These are phyloP conservation scores for Vachellia collinsii DNA, from an alignment of 306 rosid species.

Conservation along the genomic window DNA sequence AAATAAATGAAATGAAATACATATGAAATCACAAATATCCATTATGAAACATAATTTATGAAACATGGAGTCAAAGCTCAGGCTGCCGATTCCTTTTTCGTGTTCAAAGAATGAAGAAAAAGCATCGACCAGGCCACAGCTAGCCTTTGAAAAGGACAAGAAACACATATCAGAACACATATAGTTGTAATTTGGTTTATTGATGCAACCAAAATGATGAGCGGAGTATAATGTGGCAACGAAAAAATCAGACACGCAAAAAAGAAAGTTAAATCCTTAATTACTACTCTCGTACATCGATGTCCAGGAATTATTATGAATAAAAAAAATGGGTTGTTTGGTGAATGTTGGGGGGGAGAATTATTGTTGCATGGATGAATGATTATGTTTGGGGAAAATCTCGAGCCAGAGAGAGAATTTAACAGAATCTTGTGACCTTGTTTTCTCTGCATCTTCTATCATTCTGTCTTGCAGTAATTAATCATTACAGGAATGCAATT, in stretches of 20 bases:
- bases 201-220: constrained; percentile 16
- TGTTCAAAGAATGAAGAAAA: no score
- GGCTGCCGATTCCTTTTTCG: no score
- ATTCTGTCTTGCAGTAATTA: not conserved
- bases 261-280: not conserved
- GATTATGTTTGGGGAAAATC: constrained; percentile 39
- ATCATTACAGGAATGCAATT: not conserved
- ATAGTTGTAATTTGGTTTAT: constrained; percentile 29
- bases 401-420: not conserved
- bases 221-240: constrained; percentile 21
- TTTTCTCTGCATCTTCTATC: constrained; percentile 1
- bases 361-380: constrained; percentile 37
- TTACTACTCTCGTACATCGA: not conserved
- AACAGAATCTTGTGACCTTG: constrained; percentile 27
- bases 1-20: no score
- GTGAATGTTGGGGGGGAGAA: constrained; percentile 38
- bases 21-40: no score
- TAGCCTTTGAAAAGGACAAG: no score
- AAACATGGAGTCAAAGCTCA: no score
- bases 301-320: constrained; percentile 23
- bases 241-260: constrained; percentile 19
- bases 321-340: constrained; percentile 29
- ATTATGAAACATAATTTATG: no score
- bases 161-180: no score
- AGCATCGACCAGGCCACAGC: no score